Evolutionary conservation across 2,329 filamentous ascomycete species (phyloP).

Genomic region (Leptographium radiaticola): DNA sequence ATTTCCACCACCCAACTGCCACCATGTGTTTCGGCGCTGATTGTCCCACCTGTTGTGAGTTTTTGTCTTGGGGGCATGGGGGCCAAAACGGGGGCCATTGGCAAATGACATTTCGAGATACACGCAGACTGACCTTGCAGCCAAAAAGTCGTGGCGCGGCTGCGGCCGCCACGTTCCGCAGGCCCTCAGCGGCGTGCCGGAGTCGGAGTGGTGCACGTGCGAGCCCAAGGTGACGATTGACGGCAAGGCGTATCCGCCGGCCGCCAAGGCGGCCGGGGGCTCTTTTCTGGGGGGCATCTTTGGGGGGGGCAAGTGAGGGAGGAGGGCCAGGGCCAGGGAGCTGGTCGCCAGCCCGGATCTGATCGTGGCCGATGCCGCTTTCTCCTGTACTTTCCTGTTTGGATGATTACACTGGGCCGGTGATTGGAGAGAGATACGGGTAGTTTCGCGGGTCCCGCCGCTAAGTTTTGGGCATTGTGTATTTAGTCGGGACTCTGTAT

Average conservation of each 20-base stretch:
- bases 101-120: too few species aligned
- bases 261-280: constrained; percentile 24
- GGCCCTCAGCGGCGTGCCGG: constrained; percentile 28
- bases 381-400: background rate
- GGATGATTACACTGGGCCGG: too few species aligned
- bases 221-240: constrained; percentile 28
- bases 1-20: background rate
- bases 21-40: constrained; percentile 28
- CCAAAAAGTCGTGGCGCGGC: constrained; percentile 35
- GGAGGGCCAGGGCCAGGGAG: too few species aligned
- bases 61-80: background rate
- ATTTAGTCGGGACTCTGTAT: too few species aligned
- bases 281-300: constrained; percentile 23
- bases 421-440: too few species aligned
- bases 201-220: constrained; percentile 35
- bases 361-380: background rate
- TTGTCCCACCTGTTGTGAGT: constrained; percentile 29
- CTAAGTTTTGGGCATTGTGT: too few species aligned
- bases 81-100: too few species aligned
- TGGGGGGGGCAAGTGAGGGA: background rate
- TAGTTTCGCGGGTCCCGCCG: too few species aligned
- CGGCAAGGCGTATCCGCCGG: constrained; percentile 32
- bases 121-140: constrained; percentile 15
- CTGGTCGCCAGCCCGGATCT: too few species aligned
- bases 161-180: constrained; percentile 33